A percentile compares a stretch with the other conserved stretches of the same genome.
phyloP scores from a whole-genome alignment of 768 basidiomycete genomes.

The Boletellus sp. region DNA sequence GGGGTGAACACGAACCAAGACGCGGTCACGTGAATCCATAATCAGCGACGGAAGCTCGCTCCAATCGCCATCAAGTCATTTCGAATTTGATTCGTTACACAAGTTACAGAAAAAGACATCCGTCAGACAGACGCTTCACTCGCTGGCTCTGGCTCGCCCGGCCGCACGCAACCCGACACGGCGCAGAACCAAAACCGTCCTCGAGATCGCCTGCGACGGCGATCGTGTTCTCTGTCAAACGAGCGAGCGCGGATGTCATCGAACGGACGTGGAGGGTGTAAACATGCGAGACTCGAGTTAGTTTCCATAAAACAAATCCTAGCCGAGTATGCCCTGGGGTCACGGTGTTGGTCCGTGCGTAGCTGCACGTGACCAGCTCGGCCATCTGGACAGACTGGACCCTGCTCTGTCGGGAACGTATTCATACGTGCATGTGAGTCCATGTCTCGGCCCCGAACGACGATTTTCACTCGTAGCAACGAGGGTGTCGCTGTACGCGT shows the following conservation, averaged over 20 bases:
- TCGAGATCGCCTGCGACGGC: too few species aligned
- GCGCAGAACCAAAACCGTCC: slow-evolving; percentile 56
- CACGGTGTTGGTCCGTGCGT: slow-evolving; percentile 37
- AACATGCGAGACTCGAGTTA: slow-evolving; percentile 78
- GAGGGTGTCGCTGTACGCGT: slow-evolving; percentile 55
- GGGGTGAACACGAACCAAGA: slow-evolving; percentile 14
- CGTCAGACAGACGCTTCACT: slow-evolving; percentile 64
- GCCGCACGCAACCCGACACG: slow-evolving; percentile 27
- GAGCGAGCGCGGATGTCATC: slow-evolving; percentile 65
- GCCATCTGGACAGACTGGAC: too few species aligned
- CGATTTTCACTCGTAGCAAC: background rate
- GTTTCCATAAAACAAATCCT: slow-evolving; percentile 80
- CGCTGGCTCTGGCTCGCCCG: slow-evolving; percentile 38
- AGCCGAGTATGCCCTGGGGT: slow-evolving; percentile 75
- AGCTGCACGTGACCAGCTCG: slow-evolving; percentile 20
- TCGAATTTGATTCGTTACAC: background rate
- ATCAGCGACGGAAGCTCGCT: background rate
- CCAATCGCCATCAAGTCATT: background rate
- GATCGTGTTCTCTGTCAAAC: too few species aligned
- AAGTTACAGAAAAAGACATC: slow-evolving; percentile 26
- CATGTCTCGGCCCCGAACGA: background rate
- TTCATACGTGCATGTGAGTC: slow-evolving; percentile 34
- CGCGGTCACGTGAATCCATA: slow-evolving; percentile 26
- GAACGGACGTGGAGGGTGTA: slow-evolving; percentile 68
- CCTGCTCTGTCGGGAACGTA: too few species aligned